Conservation (phyloP, 345 rosid species). For the Durio zibethinus region DNA sequence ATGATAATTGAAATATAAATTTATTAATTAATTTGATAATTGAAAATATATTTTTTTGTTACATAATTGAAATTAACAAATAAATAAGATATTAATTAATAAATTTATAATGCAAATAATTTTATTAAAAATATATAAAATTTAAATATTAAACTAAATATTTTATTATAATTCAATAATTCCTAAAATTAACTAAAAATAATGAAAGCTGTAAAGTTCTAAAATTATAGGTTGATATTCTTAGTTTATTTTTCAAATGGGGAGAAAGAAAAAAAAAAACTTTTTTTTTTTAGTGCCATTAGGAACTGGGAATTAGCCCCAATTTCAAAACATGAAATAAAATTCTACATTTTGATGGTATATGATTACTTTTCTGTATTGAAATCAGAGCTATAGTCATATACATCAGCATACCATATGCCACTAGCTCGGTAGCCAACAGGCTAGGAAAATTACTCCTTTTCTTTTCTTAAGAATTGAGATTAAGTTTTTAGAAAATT, state of each 20-base stretch:
- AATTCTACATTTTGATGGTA: background rate
- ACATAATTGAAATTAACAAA: too few relatives aligned
- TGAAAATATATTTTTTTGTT: too few relatives aligned
- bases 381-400: background rate
- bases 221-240: background rate
- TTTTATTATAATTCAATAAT: too few relatives aligned
- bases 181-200: too few relatives aligned
- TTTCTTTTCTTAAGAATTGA: too few relatives aligned
- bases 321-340: background rate
- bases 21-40: too few relatives aligned
- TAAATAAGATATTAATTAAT: too few relatives aligned
- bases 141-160: too few relatives aligned
- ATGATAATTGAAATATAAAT: too few relatives aligned
- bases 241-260: background rate
- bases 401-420: conserved; percentile 1
- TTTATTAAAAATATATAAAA: too few relatives aligned
- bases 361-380: background rate
- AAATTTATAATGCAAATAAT: too few relatives aligned
- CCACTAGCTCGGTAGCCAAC: background rate
- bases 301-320: background rate
- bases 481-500: background rate
- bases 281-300: too few relatives aligned
- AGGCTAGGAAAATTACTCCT: background rate
- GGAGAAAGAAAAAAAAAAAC: background rate
- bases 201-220: background rate